A percentile compares a stretch with the other conserved stretches of the same genome.
These are phyloP conservation scores for Phytopythium chamaehyphon DNA, from an alignment of 352 stramenopile genomes.

Conservation along the genomic window DNA sequence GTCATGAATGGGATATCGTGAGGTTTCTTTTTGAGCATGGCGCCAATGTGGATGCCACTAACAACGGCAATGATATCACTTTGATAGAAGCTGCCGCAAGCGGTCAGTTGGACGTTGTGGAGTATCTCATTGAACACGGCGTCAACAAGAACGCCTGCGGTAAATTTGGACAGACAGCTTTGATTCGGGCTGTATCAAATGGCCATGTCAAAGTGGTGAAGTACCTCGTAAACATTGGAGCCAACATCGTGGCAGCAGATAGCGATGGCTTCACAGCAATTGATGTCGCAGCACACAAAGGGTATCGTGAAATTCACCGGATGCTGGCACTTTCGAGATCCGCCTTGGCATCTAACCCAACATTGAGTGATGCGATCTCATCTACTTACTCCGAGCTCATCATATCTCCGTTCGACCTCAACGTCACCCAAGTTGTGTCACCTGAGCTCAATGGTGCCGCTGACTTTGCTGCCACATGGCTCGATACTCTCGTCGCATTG, in stretches of 20 bases:
- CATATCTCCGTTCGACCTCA: background rate
- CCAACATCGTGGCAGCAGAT: background rate
- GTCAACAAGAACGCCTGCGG: constrained; percentile 3
- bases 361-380: background rate
- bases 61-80: too few species aligned
- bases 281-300: background rate
- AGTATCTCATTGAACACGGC: background rate
- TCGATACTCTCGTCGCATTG: background rate
- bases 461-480: background rate
- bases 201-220: background rate
- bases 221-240: background rate
- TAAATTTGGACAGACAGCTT: constrained; percentile 2
- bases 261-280: background rate
- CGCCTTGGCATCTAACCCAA: background rate
- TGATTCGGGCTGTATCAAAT: background rate
- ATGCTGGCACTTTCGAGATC: too few species aligned
- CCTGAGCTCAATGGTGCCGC: background rate
- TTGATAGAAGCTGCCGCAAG: too few species aligned
- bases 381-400: background rate
- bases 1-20: too few species aligned
- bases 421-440: background rate
- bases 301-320: background rate
- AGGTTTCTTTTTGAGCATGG: too few species aligned
- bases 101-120: background rate
- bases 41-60: background rate